Conservation (phyloP, 495 filamentous ascomycete species). For the Evernia prunastri region DNA sequence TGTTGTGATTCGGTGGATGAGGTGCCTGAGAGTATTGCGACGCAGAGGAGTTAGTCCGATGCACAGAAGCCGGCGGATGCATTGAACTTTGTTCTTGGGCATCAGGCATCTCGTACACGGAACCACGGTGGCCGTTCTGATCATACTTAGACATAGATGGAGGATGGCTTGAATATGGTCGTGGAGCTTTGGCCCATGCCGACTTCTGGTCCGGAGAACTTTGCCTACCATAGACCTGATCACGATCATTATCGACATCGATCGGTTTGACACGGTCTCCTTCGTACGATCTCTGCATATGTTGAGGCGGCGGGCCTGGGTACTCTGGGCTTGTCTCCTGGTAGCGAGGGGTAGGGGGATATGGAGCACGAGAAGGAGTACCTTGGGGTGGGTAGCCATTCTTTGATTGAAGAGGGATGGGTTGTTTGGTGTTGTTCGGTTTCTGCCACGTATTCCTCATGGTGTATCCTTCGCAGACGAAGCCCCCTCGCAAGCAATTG, state of each 20-base stretch:
- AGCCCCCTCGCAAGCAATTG: constrained; percentile 88
- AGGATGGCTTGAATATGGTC: constrained; percentile 30
- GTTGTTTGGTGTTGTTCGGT: constrained; percentile 51
- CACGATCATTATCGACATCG: constrained; percentile 28
- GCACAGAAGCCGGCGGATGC: constrained; percentile 37
- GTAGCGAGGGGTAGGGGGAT: constrained; percentile 27
- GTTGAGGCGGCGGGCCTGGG: constrained; percentile 28
- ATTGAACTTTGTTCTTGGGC: constrained; percentile 34
- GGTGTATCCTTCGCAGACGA: constrained; percentile 91
- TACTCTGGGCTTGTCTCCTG: constrained; percentile 28
- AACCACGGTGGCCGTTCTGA: constrained; percentile 25
- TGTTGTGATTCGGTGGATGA: constrained; percentile 25
- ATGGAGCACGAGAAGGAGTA: constrained; percentile 22
- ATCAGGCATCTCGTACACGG: constrained; percentile 26
- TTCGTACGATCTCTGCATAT: constrained; percentile 25
- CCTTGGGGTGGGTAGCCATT: constrained; percentile 48
- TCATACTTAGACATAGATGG: constrained; percentile 27
- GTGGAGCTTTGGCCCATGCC: constrained; percentile 24
- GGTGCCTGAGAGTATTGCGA: constrained; percentile 27
- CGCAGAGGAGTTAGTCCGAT: constrained; percentile 31
- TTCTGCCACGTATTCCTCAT: constrained; percentile 68
- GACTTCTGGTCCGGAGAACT: constrained; percentile 25
- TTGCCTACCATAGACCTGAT: constrained; percentile 22
- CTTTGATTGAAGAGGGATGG: constrained; percentile 81
- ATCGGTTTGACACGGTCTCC: constrained; percentile 27